phyloP scores from a whole-genome alignment of 2,329 filamentous ascomycete genomes.

The Neonectria faginata region DNA sequence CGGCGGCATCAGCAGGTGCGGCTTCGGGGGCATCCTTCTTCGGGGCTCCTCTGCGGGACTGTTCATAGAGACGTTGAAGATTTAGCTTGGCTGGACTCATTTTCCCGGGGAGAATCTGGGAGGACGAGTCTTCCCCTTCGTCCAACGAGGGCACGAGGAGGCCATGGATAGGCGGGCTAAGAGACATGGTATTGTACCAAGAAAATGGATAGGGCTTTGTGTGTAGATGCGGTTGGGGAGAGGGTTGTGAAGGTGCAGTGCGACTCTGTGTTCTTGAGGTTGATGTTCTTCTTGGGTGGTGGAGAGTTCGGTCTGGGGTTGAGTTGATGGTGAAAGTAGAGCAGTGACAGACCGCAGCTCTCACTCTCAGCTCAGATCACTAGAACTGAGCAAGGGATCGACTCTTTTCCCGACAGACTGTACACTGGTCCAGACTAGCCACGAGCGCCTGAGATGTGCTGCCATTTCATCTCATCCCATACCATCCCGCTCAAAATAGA shows the following conservation, averaged over 20 bases:
- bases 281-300: neutral
- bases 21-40: slow-evolving; percentile 62
- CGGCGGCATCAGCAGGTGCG: slow-evolving; percentile 53
- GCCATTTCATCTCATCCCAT: slow-evolving; percentile 7
- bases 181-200: slow-evolving; percentile 45
- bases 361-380: slow-evolving; percentile 35
- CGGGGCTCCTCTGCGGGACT: slow-evolving; percentile 66
- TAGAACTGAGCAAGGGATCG: slow-evolving; percentile 30
- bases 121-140: slow-evolving; percentile 46
- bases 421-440: slow-evolving; percentile 14
- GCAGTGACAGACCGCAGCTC: neutral
- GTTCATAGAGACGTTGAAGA: slow-evolving; percentile 71
- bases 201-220: slow-evolving; percentile 9
- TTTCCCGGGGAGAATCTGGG: slow-evolving; percentile 49
- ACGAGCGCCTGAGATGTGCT: slow-evolving; percentile 10
- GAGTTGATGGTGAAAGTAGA: neutral
- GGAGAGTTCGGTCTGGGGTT: neutral
- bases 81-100: slow-evolving; percentile 71
- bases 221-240: neutral
- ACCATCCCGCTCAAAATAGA: slow-evolving; percentile 10
- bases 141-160: slow-evolving; percentile 41
- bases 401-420: neutral
- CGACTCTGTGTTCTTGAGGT: neutral
- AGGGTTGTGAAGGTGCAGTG: neutral
- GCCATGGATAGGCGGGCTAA: slow-evolving; percentile 49